A percentile compares a stretch with the other conserved stretches of the same genome.
Evolutionary conservation across 306 rosid species (phyloP).

Genomic region (Lathyrus aphaca): DNA sequence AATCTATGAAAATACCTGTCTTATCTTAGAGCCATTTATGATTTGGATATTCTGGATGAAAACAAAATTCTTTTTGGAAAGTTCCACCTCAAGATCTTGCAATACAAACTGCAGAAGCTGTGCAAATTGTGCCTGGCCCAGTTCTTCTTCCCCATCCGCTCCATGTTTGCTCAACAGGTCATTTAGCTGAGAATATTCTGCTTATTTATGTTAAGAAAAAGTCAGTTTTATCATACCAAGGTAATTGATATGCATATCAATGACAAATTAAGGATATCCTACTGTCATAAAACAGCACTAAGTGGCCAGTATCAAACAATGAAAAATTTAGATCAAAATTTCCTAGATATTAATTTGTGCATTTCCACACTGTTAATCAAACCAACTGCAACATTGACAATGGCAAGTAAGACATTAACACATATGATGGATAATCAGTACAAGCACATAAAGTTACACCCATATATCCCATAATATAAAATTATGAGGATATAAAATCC

Average conservation of each 20-base stretch:
- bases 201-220: slow-evolving; percentile 35
- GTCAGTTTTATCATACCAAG: slow-evolving; percentile 33
- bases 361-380: not conserved
- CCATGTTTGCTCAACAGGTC: slow-evolving; percentile 71
- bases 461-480: not conserved
- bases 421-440: slow-evolving; percentile 1
- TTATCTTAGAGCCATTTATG: slow-evolving; percentile 69
- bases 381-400: slow-evolving; percentile 30
- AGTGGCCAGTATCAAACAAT: slow-evolving; percentile 31
- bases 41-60: slow-evolving; percentile 60
- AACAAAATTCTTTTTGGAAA: slow-evolving; percentile 62
- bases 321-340: slow-evolving; percentile 12
- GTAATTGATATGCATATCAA: slow-evolving; percentile 5
- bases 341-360: slow-evolving; percentile 21
- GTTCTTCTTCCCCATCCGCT: slow-evolving; percentile 68
- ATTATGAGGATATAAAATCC: not conserved
- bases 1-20: slow-evolving; percentile 60
- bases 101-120: slow-evolving; percentile 81
- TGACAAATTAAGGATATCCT: not conserved
- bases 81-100: slow-evolving; percentile 77
- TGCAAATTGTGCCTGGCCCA: slow-evolving; percentile 98
- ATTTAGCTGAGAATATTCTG: slow-evolving; percentile 77
- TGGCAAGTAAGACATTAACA: slow-evolving; percentile 8
- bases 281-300: slow-evolving; percentile 3
- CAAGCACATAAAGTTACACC: slow-evolving; percentile 13